Evolutionary conservation across 1,284 basidiomycete genomes (phyloP).

Genomic region (Filobasidium uniguttulatum): DNA sequence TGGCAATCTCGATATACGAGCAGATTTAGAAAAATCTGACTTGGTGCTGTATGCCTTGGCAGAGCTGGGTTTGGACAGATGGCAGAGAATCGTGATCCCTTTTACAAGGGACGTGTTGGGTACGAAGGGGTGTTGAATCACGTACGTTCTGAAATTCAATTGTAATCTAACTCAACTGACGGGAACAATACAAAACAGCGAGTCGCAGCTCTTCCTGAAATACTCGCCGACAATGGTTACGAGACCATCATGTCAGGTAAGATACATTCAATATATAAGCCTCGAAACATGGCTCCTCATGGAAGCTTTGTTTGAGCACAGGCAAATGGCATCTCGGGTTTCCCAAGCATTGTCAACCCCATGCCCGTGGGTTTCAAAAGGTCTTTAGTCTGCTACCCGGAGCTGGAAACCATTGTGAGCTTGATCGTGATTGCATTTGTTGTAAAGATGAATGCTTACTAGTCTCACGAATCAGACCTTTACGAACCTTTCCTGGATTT

Average conservation of each 20-base stretch:
- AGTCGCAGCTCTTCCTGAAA: conserved; percentile 27
- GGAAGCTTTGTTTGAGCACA: too few relatives aligned
- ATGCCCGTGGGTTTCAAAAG: conserved; percentile 26
- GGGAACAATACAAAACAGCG: not conserved
- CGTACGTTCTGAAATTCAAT: too few relatives aligned
- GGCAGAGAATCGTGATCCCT: conserved; percentile 22
- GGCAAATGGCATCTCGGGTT: conserved; percentile 33
- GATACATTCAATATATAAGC: not conserved
- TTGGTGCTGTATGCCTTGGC: not conserved
- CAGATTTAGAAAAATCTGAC: too few relatives aligned
- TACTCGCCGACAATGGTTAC: conserved; percentile 22
- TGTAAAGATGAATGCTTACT: not conserved
- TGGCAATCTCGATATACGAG: too few relatives aligned
- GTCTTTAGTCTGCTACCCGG: conserved; percentile 27
- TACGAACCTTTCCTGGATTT: conserved; percentile 21
- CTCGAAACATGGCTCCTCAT: too few relatives aligned
- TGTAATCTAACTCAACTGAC: too few relatives aligned
- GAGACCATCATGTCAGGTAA: conserved; percentile 19
- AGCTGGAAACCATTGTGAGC: conserved; percentile 18
- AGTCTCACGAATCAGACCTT: conserved; percentile 6
- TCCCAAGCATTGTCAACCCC: conserved; percentile 17
- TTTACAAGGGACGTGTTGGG: conserved; percentile 20
- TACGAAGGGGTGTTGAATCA: conserved; percentile 23
- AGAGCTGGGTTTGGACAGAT: conserved; percentile 25
- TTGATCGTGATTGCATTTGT: too few relatives aligned